Evolutionary conservation across 345 rosid species (phyloP).

Genomic region (Alliaria petiolata): DNA sequence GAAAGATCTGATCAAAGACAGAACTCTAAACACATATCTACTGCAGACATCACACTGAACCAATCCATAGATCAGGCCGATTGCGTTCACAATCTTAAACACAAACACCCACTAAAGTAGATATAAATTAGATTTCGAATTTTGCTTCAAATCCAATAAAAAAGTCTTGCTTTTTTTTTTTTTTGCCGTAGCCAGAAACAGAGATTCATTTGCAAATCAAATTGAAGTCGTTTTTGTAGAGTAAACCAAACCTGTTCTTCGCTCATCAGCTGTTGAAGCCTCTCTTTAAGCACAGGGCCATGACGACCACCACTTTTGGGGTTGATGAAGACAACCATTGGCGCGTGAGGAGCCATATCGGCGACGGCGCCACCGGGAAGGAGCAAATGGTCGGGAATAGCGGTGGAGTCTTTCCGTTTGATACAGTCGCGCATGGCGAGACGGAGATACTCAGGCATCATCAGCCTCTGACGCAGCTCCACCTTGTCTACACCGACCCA

Average conservation of each 20-base stretch:
- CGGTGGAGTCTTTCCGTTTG: slow-evolving; percentile 43
- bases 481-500: slow-evolving; percentile 71
- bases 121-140: neutral
- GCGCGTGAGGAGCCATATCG: slow-evolving; percentile 58
- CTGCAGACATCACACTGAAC: neutral
- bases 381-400: slow-evolving; percentile 32
- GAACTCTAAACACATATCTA: neutral
- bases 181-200: too few relatives aligned
- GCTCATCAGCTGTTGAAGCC: slow-evolving; percentile 76
- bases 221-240: neutral
- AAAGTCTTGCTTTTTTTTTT: neutral
- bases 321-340: slow-evolving; percentile 79
- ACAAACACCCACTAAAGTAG: neutral
- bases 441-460: slow-evolving; percentile 82
- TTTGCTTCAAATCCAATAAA: neutral
- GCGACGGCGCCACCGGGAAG: slow-evolving; percentile 32
- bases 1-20: neutral
- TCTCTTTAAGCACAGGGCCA: slow-evolving; percentile 73
- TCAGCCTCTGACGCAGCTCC: slow-evolving; percentile 48
- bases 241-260: slow-evolving; percentile 61
- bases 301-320: slow-evolving; percentile 83
- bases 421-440: slow-evolving; percentile 68
- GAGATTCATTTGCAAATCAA: neutral
- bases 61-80: neutral
- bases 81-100: neutral